Evolutionary conservation across 108 stramenopile species (phyloP), one percentile per base, ranked within the genome.

Genomic region (Mayamaea pseudoterrestris): DNA sequence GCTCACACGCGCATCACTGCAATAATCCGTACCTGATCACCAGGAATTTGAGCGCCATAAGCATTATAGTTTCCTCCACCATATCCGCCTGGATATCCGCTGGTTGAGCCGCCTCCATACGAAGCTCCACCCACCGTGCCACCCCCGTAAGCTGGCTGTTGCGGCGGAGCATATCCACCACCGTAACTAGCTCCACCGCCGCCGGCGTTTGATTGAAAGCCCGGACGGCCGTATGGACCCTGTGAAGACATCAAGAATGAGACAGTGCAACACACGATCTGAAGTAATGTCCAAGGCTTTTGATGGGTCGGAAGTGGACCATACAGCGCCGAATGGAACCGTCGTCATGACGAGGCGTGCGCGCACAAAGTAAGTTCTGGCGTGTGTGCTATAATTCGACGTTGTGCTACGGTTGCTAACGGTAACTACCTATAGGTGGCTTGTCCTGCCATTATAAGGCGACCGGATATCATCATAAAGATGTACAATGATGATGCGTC

Each of bases 161-260:
- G n/a, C 6, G 21, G 27, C 8, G 46, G 6, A 1, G 27, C 49
- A 26, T 20, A 35, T 26, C 50, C 64, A 44, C 59, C 58, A 27
- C 69, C 61, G 28, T 51, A 55, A 7, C 55, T 36, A 18, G 51
- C 70, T 21, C 68, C 68, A 39, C 62, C 60, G 5, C 66, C 69
- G 31, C 31, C 16, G 28, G 78, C 49, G 42, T 74, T 78, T 45
- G 78, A 55, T 30, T 66, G 70, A 44, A 57, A 81, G 11, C 75
- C 76, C 46, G 80, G 74, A 39, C 85, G 60, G 39, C 78, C 78
- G 73, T 87, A 87, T 27, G 85, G 85, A 36, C 85, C 85, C 42
- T 80, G 76, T 27, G 85, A 87, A 23, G 64, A 65, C 63, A 64
- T 64, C 35, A 42, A n/a, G n/a, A n/a, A n/a, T n/a, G n/a, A n/a